Percentiles rank a stretch among this genome's conserved stretches.
phyloP scores from a whole-genome alignment of 805 yeast species.

The Maudiozyma turicensis region DNA sequence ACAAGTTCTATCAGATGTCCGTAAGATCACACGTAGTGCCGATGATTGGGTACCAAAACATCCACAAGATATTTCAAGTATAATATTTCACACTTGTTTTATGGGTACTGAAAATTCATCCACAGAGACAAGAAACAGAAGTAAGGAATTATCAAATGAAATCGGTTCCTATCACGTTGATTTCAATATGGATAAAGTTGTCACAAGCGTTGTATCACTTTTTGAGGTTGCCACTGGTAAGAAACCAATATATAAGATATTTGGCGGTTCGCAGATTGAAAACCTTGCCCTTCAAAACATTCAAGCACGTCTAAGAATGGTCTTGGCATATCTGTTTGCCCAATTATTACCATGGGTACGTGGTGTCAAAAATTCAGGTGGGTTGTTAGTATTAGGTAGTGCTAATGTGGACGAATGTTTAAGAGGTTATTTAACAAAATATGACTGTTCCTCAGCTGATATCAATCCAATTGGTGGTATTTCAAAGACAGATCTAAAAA shows the following conservation, averaged over 20 bases:
- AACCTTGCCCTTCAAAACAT: slow-evolving; percentile 92
- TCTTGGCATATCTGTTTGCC: slow-evolving; percentile 84
- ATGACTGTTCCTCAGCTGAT: slow-evolving; percentile 96
- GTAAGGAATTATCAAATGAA: slow-evolving; percentile 59
- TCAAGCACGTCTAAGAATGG: slow-evolving; percentile 95
- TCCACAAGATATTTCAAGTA: slow-evolving; percentile 66
- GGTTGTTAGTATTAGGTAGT: slow-evolving; percentile 83
- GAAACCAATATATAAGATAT: slow-evolving; percentile 76
- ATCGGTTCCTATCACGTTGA: slow-evolving; percentile 89
- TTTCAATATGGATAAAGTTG: slow-evolving; percentile 82
- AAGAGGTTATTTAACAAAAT: slow-evolving; percentile 91
- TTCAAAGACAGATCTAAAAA: slow-evolving; percentile 84
- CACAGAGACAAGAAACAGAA: slow-evolving; percentile 71
- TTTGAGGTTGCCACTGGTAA: slow-evolving; percentile 89
- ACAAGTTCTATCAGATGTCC: slow-evolving; percentile 72
- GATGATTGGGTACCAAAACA: slow-evolving; percentile 58
- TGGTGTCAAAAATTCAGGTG: slow-evolving; percentile 47
- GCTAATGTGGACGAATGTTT: slow-evolving; percentile 97
- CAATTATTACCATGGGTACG: slow-evolving; percentile 94
- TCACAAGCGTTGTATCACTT: slow-evolving; percentile 58
- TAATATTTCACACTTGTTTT: slow-evolving; percentile 78
- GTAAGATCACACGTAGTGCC: slow-evolving; percentile 49
- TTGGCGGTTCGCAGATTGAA: slow-evolving; percentile 89
- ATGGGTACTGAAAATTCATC: slow-evolving; percentile 97
- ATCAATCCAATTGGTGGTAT: slow-evolving; percentile 98